Evolutionary conservation across 768 basidiomycete genomes (phyloP), one percentile per base, ranked within the genome.

Genomic region (Boletus reticulatus): DNA sequence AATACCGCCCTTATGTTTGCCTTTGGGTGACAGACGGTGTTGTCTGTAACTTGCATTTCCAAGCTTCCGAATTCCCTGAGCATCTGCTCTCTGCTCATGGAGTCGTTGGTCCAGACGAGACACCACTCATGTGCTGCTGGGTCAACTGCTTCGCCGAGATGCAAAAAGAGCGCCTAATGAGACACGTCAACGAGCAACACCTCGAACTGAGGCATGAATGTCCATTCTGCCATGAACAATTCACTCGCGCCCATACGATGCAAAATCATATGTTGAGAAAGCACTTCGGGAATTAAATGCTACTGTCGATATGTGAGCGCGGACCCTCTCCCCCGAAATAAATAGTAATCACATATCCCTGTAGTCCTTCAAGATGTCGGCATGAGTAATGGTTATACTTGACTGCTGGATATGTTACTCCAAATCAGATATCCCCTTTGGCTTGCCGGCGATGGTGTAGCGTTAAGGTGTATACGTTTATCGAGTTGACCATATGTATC

Each of bases 161-260:
- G 67, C 71, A 53, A 19, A 70, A 47, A 39, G 69, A 71, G 52
- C 65, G 68, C 27, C 27, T 70, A 16, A 29, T 52, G 34, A 58
- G 71, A 19, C 69, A 72, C n/a, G 42, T 70, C n/a, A 59, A 59
- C 27, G 69, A 70, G 41, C 56, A 29, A 29, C 69, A 70, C 24
- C 58, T 70, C n/a, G 52, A 56, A 44, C 38, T 47, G 29, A 63
- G n/a, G 43, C 51, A 60, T 32, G 0, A 8, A 4, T 71, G 69
- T 49, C 45, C 57, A 7, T 16, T 39, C 14, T 72, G 69, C 34
- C 4, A 24, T 6, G 62, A 64, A n/a, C 46, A 34, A 27, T 70
- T 70, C 52, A 67, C 71, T 4, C 69, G 71, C 24, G 48, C 17
- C 50, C 5, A 69, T 27, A 65, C 71, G 13, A 43, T 60, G 37